phyloP scores from a whole-genome alignment of 805 yeast species.

The Candida insectorum region DNA sequence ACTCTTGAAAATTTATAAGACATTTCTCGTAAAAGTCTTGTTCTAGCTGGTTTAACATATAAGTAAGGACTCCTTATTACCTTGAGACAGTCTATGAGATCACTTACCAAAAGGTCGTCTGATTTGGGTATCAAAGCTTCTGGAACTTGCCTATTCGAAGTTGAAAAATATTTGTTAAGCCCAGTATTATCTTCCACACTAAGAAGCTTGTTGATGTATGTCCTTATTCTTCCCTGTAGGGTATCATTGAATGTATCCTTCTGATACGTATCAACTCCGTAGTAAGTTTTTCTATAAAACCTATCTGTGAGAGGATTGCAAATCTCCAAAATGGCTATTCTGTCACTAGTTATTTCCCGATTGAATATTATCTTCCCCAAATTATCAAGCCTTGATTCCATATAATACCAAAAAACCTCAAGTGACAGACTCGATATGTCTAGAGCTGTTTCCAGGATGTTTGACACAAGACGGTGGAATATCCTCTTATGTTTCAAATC shows the following conservation, averaged over 20 bases:
- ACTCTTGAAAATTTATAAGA: slow-evolving; percentile 26
- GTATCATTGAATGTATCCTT: slow-evolving; percentile 39
- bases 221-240: slow-evolving; percentile 34
- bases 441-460: slow-evolving; percentile 20
- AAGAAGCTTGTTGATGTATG: slow-evolving; percentile 30
- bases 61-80: slow-evolving; percentile 35
- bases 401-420: slow-evolving; percentile 31
- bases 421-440: slow-evolving; percentile 16
- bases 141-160: slow-evolving; percentile 23
- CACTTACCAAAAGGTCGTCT: slow-evolving; percentile 23
- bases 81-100: slow-evolving; percentile 26
- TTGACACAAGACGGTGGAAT: slow-evolving; percentile 24
- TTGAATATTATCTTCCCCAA: slow-evolving; percentile 24
- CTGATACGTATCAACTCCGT: slow-evolving; percentile 26
- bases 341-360: slow-evolving; percentile 24
- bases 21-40: slow-evolving; percentile 16
- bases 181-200: slow-evolving; percentile 44
- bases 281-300: slow-evolving; percentile 14
- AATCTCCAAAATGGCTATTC: slow-evolving; percentile 38
- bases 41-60: slow-evolving; percentile 20
- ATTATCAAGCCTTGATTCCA: slow-evolving; percentile 30
- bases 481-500: slow-evolving; percentile 17
- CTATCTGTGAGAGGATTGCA: slow-evolving; percentile 38
- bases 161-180: slow-evolving; percentile 35
- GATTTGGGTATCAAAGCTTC: slow-evolving; percentile 17